phyloP scores from a whole-genome alignment of 1,284 basidiomycete species.

The Xerocomus nothofagi region DNA sequence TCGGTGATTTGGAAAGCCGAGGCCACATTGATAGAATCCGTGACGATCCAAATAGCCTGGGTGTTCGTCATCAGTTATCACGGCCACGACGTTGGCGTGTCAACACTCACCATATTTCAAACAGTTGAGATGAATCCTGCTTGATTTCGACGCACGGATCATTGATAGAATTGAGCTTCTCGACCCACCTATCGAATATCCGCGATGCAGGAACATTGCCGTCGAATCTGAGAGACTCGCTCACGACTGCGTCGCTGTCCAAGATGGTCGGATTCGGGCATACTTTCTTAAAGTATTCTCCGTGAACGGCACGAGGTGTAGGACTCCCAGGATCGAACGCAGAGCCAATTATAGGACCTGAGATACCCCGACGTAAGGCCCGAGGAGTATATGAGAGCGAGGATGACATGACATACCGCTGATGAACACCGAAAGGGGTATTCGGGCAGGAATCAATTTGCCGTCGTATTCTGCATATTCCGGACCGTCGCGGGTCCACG shows the following conservation, averaged over 20 bases:
- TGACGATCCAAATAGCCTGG: constrained; percentile 44
- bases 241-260: constrained; percentile 28
- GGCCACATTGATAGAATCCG: constrained; percentile 47
- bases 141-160: constrained; percentile 46
- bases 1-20: constrained; percentile 43
- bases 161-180: constrained; percentile 38
- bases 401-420: constrained; percentile 33
- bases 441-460: constrained; percentile 41
- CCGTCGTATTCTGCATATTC: constrained; percentile 41
- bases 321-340: constrained; percentile 26
- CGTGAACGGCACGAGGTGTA: constrained; percentile 44
- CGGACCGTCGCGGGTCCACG: constrained; percentile 33
- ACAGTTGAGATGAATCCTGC: constrained; percentile 36
- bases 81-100: not conserved
- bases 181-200: constrained; percentile 41
- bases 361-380: constrained; percentile 2
- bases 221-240: constrained; percentile 21
- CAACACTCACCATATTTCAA: constrained; percentile 45
- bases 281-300: constrained; percentile 41
- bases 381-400: not conserved
- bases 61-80: not conserved
- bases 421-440: constrained; percentile 45
- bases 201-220: constrained; percentile 28
- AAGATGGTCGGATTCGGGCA: constrained; percentile 43
- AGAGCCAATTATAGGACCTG: constrained; percentile 42